Conservation (phyloP, 2,329 filamentous ascomycete species). For the Fusarium clavum region DNA sequence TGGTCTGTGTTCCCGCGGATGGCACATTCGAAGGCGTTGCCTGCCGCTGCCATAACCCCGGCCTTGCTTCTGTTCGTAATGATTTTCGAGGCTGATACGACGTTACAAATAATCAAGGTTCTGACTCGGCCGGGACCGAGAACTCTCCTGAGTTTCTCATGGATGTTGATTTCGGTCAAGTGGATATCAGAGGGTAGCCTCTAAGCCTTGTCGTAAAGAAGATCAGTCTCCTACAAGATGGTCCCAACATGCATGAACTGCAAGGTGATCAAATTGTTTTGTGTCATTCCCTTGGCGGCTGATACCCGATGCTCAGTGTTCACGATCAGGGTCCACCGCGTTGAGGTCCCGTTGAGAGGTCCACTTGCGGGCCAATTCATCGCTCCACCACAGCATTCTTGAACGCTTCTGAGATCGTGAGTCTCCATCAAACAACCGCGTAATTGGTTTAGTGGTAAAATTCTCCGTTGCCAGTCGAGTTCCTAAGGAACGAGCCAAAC, state of each 20-base stretch:
- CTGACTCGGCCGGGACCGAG: neutral
- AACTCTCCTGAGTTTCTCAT: neutral
- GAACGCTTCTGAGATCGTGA: neutral
- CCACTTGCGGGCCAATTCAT: neutral
- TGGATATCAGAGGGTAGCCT: neutral
- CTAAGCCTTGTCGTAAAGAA: neutral
- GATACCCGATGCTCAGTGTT: neutral
- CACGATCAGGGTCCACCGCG: neutral
- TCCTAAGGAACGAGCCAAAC: too few relatives aligned
- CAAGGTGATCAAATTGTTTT: neutral
- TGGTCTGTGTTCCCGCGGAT: neutral
- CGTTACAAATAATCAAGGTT: neutral
- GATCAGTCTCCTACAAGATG: too few relatives aligned
- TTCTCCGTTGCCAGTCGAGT: slow-evolving; percentile 5
- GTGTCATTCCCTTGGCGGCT: neutral
- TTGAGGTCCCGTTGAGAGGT: neutral
- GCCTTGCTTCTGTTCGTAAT: neutral
- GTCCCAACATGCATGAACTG: neutral
- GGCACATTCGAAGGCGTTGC: neutral
- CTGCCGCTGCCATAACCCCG: neutral
- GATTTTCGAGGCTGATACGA: neutral
- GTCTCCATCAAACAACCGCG: neutral
- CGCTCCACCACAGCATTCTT: neutral
- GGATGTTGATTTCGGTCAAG: neutral
- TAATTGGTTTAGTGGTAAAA: slow-evolving; percentile 10